These are phyloP conservation scores for Podospora tetraspora DNA, from an alignment of 495 filamentous ascomycete genomes.

Conservation along the genomic window DNA sequence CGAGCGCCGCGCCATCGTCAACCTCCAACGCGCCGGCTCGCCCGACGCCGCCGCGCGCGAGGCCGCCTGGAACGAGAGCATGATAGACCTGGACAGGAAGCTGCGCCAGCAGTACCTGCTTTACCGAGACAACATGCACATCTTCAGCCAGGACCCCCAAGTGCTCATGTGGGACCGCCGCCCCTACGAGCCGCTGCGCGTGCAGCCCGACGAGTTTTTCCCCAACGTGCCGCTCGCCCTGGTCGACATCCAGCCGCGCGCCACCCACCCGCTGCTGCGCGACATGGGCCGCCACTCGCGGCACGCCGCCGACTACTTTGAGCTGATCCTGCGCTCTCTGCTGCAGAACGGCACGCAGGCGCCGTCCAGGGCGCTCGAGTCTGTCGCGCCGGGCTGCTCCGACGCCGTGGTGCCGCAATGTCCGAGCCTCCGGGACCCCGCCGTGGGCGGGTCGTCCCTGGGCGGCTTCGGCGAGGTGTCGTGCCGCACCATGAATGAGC, in stretches of 20 bases:
- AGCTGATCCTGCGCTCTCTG: slow-evolving; percentile 30
- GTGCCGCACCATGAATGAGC: slow-evolving; percentile 37
- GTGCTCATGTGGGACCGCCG: slow-evolving; percentile 61
- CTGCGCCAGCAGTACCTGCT: slow-evolving; percentile 24
- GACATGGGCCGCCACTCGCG: slow-evolving; percentile 30
- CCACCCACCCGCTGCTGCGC: slow-evolving; percentile 31
- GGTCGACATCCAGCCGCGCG: slow-evolving; percentile 45
- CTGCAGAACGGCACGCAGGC: slow-evolving; percentile 16
- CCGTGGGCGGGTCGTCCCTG: slow-evolving; percentile 34
- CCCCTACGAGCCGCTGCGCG: slow-evolving; percentile 43
- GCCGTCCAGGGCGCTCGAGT: slow-evolving; percentile 23
- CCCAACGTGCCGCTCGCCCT: slow-evolving; percentile 39
- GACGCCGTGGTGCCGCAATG: slow-evolving; percentile 39
- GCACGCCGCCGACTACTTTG: slow-evolving; percentile 32
- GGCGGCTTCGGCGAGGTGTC: slow-evolving; percentile 29
- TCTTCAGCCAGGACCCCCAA: slow-evolving; percentile 40
- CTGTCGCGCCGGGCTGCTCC: slow-evolving; percentile 35
- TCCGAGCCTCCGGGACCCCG: slow-evolving; percentile 36
- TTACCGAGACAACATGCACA: slow-evolving; percentile 44
- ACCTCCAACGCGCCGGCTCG: background rate
- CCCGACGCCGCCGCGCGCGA: slow-evolving; percentile 8
- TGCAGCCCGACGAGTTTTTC: slow-evolving; percentile 51
- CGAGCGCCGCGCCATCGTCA: background rate
- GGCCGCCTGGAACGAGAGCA: slow-evolving; percentile 16
- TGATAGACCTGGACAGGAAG: slow-evolving; percentile 12